Evolutionary conservation across 495 filamentous ascomycete genomes (phyloP).

Genomic region (Amphirosellinia nigrospora): DNA sequence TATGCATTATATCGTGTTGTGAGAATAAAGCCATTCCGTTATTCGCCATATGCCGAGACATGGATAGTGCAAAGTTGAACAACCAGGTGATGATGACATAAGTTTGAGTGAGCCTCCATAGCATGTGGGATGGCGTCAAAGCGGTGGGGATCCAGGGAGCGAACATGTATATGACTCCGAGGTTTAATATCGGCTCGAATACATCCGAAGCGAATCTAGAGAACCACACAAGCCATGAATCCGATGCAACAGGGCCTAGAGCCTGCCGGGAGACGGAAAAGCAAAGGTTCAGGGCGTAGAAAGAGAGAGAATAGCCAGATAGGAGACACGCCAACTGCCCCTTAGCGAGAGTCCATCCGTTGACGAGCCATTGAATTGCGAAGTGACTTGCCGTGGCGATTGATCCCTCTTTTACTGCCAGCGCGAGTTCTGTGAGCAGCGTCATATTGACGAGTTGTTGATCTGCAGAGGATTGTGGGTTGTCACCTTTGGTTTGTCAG

Average conservation of each 20-base stretch:
- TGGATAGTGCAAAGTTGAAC: not conserved
- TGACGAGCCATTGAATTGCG: not conserved
- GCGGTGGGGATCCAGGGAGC: not conserved
- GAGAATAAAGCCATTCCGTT: not conserved
- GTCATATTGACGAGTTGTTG: not conserved
- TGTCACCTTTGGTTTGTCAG: not conserved
- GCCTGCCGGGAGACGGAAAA: not conserved
- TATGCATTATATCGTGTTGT: not conserved
- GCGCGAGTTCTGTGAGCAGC: not conserved
- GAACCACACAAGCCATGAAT: not conserved
- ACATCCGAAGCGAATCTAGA: not conserved
- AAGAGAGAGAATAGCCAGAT: not conserved
- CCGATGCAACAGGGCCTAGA: not conserved
- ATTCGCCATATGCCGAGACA: not conserved
- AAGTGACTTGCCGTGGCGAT: not conserved
- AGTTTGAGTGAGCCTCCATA: not conserved
- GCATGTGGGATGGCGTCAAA: not conserved
- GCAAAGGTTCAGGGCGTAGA: conserved; percentile 7
- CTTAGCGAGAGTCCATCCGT: not conserved
- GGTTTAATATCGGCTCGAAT: not conserved
- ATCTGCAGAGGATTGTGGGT: not conserved
- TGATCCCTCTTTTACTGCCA: conserved; percentile 2
- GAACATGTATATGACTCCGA: not conserved
- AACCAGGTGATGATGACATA: not conserved
- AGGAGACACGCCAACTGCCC: not conserved